phyloP scores from a whole-genome alignment of 371 early-diverging fungal species.

The Apophysomyces variabilis region DNA sequence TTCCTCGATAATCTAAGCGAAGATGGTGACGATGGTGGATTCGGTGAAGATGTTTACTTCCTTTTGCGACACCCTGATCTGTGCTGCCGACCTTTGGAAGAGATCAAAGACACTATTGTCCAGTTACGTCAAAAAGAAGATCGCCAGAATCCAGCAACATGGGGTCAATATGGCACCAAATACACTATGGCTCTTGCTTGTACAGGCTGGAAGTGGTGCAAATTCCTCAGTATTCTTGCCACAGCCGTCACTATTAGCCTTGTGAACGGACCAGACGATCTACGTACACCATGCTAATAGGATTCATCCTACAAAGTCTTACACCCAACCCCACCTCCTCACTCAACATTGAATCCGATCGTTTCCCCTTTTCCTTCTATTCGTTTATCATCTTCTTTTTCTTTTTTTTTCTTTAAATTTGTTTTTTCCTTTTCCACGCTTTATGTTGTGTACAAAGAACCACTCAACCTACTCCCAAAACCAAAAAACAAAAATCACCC shows the following conservation, averaged over 20 bases:
- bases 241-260: conserved; percentile 61
- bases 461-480: neutral
- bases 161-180: conserved; percentile 20
- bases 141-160: conserved; percentile 3
- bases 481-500: conserved; percentile 1
- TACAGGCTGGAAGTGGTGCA: conserved; percentile 59
- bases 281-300: neutral
- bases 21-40: conserved; percentile 22
- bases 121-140: conserved; percentile 6
- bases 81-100: conserved; percentile 14
- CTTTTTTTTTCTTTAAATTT: neutral
- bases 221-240: conserved; percentile 57
- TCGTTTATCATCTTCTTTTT: conserved; percentile 6
- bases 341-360: neutral
- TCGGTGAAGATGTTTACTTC: conserved; percentile 23
- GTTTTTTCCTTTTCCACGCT: neutral
- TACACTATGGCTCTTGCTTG: conserved; percentile 15
- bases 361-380: conserved; percentile 4
- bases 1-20: conserved; percentile 22
- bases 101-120: conserved; percentile 10
- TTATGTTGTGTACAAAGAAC: conserved; percentile 12
- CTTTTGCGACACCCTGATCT: conserved; percentile 24
- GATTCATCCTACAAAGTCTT: neutral
- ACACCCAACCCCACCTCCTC: neutral
- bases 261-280: conserved; percentile 63